Evolutionary conservation across 306 rosid genomes (phyloP), one percentile per base, ranked within the genome.

Genomic region (Vigna mungo): DNA sequence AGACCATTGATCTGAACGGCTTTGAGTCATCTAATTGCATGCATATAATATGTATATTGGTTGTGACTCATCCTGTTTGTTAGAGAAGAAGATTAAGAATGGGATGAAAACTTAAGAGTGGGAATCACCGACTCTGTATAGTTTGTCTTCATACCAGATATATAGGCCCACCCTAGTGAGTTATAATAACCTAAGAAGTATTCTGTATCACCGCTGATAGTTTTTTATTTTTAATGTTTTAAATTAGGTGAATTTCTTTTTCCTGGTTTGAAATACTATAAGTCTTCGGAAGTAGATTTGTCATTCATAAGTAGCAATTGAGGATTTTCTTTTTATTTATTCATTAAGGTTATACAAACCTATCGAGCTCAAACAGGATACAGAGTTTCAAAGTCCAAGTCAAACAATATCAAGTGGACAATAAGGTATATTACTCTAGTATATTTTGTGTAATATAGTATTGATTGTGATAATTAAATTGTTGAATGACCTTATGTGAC

Each of bases 201-300:
- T 16, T 69, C 5, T 48, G 17, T 48, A 47, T 25, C 54, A 53
- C 67, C 12, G 58, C 67, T 6, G 9, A 63, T 60, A 17, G 36
- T 61, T 18, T 61, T 69, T 2, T 44, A 39, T 49, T 75, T 32
- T 4, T 34, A 5, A 4, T 34, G 5, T 34, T 5, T 27, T 27
- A 27, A 70, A 51, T 41, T 37, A 62, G 77, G 25, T 23, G 43
- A 68, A 36, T 59, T 74, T 74, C 18, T 72, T 75, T 59, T 62
- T 25, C 56, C 60, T 21, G n/a, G 34, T 47, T 68, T 2, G 32
- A 32, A 70, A 43, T 32, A 17, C 34, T 14, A 8, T 17, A 1
- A 14, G 6, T 61, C 23, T 62, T 3, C 62, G 43, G 43, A 53
- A 20, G 15, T 63, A 61, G 48, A 60, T 41, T 63, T 76, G 20